These are phyloP conservation scores for Uronychia binucleata DNA, from an alignment of 73 alveolate species.

Conservation along the genomic window DNA sequence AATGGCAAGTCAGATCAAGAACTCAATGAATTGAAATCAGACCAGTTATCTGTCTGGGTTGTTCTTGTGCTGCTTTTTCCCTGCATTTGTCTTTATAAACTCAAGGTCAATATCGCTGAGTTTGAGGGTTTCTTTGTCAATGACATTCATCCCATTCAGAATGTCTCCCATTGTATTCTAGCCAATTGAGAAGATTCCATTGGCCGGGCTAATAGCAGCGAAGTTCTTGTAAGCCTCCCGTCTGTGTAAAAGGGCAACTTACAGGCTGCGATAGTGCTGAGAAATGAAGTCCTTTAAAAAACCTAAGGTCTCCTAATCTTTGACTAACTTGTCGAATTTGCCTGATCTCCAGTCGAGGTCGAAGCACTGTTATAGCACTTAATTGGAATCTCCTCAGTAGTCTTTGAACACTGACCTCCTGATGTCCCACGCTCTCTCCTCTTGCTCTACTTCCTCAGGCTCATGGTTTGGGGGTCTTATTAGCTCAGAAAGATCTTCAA, in stretches of 20 bases:
- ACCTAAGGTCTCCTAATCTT: slow-evolving; percentile 19
- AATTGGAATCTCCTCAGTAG: slow-evolving; percentile 68
- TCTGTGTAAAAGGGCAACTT: slow-evolving; percentile 12
- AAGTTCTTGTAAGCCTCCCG: slow-evolving; percentile 40
- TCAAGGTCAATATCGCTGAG: slow-evolving; percentile 39
- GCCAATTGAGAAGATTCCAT: slow-evolving; percentile 49
- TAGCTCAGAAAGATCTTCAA: slow-evolving; percentile 27
- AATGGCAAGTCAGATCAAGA: slow-evolving; percentile 63
- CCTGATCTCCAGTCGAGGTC: slow-evolving; percentile 79
- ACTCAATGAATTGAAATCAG: slow-evolving; percentile 67
- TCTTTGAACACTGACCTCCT: slow-evolving; percentile 71
- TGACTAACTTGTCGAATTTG: slow-evolving; percentile 50
- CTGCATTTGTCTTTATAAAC: slow-evolving; percentile 62
- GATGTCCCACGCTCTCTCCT: slow-evolving; percentile 64
- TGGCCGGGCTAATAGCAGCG: slow-evolving; percentile 52
- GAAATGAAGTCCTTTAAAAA: slow-evolving; percentile 38
- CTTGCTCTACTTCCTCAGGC: slow-evolving; percentile 17
- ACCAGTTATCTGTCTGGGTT: slow-evolving; percentile 69
- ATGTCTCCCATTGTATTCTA: slow-evolving; percentile 26
- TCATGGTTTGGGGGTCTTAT: slow-evolving; percentile 31
- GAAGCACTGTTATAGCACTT: slow-evolving; percentile 77
- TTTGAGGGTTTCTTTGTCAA: slow-evolving; percentile 41
- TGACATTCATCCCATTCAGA: slow-evolving; percentile 62
- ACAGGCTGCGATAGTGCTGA: slow-evolving; percentile 46
- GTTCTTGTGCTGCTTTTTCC: slow-evolving; percentile 38